A percentile compares a stretch with the other conserved stretches of the same genome.
Conservation (phyloP, 495 filamentous ascomycete genomes). For the Neurospora sp. region DNA sequence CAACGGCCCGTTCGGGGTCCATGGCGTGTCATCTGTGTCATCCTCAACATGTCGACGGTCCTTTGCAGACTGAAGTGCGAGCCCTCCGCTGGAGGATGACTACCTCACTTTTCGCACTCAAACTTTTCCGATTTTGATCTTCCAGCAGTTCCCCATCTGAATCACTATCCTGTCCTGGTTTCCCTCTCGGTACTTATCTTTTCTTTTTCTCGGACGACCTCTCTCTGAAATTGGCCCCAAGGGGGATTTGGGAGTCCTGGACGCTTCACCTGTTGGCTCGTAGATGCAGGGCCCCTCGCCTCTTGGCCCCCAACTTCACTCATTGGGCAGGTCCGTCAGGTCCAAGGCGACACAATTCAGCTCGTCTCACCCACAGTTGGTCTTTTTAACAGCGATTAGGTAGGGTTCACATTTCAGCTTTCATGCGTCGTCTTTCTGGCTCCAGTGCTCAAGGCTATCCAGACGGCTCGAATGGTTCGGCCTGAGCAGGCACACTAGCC, state of each 20-base stretch:
- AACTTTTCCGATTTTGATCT: neutral
- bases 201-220: neutral
- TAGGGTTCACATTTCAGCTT: neutral
- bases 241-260: neutral
- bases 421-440: neutral
- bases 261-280: neutral
- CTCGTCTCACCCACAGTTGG: neutral
- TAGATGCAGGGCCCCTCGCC: neutral
- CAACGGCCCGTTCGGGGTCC: neutral
- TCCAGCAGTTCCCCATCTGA: neutral
- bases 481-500: neutral
- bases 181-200: neutral
- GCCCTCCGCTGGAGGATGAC: neutral
- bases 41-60: neutral
- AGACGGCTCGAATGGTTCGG: neutral
- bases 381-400: neutral
- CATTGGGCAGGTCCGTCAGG: neutral
- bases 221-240: neutral
- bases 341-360: neutral
- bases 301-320: neutral
- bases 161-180: neutral
- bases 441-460: neutral
- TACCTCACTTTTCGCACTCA: neutral
- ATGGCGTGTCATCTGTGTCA: neutral
- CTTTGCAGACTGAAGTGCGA: neutral